Base-by-base conservation (phyloP, 2,329 filamentous ascomycete species). In the Clarireedia hainanense region DNA sequence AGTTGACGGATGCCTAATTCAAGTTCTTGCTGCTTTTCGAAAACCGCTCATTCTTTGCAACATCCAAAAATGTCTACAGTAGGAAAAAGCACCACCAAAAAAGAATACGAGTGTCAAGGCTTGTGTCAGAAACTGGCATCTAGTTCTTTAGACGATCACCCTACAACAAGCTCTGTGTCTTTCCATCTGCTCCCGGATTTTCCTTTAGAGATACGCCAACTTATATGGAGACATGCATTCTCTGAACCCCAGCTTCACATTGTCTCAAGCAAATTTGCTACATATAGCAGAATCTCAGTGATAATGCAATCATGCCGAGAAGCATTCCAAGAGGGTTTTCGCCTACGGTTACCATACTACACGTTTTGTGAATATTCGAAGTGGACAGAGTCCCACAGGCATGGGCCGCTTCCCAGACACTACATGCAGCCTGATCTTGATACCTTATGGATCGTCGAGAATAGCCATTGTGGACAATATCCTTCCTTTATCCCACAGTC, bases 391-490 rank as follows among this genome's bases (percentile, higher is more conserved):
- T 51, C 20, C 4, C 15, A 37, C 20, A 26, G 2, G 6, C 50
- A 45, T 9, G 42, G 26, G 17, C 15, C n/a, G 5, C 50, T 52
- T 26, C 50, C 50, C 12, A 52, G 36, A 6, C 42, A 52, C 14
- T 52, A 52, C 7, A 52, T 52, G 50, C 34, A 52, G 15, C 42
- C 42, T n/a, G 20, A 52, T 20, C 14, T 43, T 6, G 50, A 52
- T 24, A 47, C 36, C 15, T 24, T 47, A 14, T 52, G 27, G 40
- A 24, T 52, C 3, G 15, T 36, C 36, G 20, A 26, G 14, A 24
- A n/a, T 2, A 27, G 1, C 7, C 12, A 5, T 30, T 9, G 20
- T 17, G 5, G 7, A n/a, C 2, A 7, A 6, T 42, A n/a, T 6
- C 6, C n/a, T 23, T 46, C n/a, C 4, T 52, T 15, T 42, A 26